phyloP scores from a whole-genome alignment of 306 rosid genomes.

The Sicyos baderoa region DNA sequence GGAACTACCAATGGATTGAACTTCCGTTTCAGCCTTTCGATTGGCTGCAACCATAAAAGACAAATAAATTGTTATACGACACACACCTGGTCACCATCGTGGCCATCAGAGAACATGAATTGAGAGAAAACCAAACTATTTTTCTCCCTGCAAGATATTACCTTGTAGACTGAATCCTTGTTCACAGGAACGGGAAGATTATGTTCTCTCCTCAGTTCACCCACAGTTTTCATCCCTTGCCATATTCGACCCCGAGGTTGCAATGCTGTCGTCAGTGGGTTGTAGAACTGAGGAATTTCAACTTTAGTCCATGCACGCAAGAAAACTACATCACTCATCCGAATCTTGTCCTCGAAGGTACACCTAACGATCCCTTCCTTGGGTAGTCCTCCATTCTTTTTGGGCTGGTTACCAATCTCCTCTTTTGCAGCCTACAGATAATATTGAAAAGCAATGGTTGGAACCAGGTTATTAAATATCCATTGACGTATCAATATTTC shows the following conservation, averaged over 20 bases:
- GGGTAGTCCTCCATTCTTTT: slow-evolving; percentile 56
- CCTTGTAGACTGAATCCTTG: slow-evolving; percentile 89
- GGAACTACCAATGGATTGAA: slow-evolving; percentile 87
- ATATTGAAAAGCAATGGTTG: not conserved
- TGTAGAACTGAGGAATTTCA: slow-evolving; percentile 66
- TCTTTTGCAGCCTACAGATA: slow-evolving; percentile 77
- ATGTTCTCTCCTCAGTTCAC: slow-evolving; percentile 75
- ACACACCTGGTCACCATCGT: no score
- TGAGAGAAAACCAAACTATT: not conserved
- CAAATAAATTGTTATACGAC: not conserved
- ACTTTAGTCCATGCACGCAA: slow-evolving; percentile 88
- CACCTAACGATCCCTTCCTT: slow-evolving; percentile 94
- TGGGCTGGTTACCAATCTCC: slow-evolving; percentile 71
- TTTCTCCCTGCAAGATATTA: slow-evolving; percentile 24
- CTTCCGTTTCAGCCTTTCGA: slow-evolving; percentile 66
- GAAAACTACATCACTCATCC: slow-evolving; percentile 94
- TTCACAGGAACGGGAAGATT: slow-evolving; percentile 64
- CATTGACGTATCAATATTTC: not conserved
- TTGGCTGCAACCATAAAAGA: slow-evolving; percentile 36
- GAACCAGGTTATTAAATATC: not conserved
- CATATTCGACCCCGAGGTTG: slow-evolving; percentile 75
- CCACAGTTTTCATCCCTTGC: slow-evolving; percentile 88
- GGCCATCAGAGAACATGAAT: no score
- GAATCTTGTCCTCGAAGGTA: slow-evolving; percentile 90
- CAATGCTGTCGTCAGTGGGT: slow-evolving; percentile 76